Percentiles rank a stretch among this genome's conserved stretches.
phyloP scores from a whole-genome alignment of 2,329 filamentous ascomycete genomes.

The Fusarium metavorans region DNA sequence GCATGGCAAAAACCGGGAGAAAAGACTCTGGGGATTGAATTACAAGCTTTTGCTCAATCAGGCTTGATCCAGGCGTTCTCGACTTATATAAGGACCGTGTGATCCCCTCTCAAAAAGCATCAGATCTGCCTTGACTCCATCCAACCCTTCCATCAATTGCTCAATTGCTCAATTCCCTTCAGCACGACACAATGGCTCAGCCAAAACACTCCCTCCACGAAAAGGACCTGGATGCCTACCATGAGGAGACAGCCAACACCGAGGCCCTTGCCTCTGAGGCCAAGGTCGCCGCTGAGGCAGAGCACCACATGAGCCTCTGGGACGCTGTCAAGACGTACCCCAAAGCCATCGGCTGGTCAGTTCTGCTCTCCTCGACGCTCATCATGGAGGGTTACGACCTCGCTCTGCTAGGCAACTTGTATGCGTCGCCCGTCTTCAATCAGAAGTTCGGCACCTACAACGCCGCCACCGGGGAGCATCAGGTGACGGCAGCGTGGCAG shows the following conservation, averaged over 20 bases:
- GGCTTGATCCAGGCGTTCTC: not conserved
- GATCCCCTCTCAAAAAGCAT: not conserved
- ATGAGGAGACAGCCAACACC: conserved; percentile 41
- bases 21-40: conserved; percentile 10
- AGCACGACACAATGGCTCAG: conserved; percentile 40
- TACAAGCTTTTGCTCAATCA: not conserved
- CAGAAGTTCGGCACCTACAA: conserved; percentile 58
- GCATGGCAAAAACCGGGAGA: not conserved
- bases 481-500: conserved; percentile 68
- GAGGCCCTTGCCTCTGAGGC: conserved; percentile 52
- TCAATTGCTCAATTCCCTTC: not conserved
- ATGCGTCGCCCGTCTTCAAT: conserved; percentile 60
- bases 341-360: conserved; percentile 62
- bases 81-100: conserved; percentile 23
- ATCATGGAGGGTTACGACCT: conserved; percentile 67
- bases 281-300: conserved; percentile 54
- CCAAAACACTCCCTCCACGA: conserved; percentile 19
- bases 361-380: conserved; percentile 58
- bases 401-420: conserved; percentile 62
- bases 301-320: conserved; percentile 56
- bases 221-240: conserved; percentile 39
- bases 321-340: conserved; percentile 57
- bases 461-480: conserved; percentile 53
- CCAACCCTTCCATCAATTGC: not conserved
- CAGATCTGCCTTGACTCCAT: not conserved